Percentiles rank a stretch among this genome's conserved stretches.
Evolutionary conservation across 225 moss, liverwort and hornwort species (phyloP).

Genomic region (Pseudisothecium myosuroides): DNA sequence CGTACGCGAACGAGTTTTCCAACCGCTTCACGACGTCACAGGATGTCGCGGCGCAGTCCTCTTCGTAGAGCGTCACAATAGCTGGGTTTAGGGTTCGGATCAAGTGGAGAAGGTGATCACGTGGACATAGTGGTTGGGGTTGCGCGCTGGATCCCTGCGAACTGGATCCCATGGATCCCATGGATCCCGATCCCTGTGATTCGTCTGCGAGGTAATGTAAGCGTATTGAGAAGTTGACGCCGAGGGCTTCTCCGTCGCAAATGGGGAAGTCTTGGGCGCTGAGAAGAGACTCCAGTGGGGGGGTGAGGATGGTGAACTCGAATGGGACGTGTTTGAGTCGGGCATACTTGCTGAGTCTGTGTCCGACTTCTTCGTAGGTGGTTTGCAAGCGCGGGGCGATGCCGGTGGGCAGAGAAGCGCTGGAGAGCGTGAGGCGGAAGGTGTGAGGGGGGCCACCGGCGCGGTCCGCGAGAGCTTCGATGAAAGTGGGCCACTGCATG

Average conservation of each 20-base stretch:
- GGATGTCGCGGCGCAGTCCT: slow-evolving; percentile 44
- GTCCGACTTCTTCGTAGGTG: slow-evolving; percentile 38
- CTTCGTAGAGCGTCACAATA: slow-evolving; percentile 53
- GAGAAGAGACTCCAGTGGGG: slow-evolving; percentile 8
- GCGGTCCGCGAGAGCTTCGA: slow-evolving; percentile 64
- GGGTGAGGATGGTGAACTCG: slow-evolving; percentile 29
- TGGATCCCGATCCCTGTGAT: neutral
- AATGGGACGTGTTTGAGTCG: slow-evolving; percentile 45
- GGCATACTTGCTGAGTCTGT: slow-evolving; percentile 36
- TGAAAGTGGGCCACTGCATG: slow-evolving; percentile 81
- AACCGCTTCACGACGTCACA: slow-evolving; percentile 31
- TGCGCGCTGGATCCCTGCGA: neutral
- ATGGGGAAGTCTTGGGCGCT: slow-evolving; percentile 13
- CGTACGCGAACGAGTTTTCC: slow-evolving; percentile 47
- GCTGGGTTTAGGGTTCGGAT: slow-evolving; percentile 36
- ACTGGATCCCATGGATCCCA: neutral
- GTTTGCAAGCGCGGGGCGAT: slow-evolving; percentile 39
- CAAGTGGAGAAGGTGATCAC: slow-evolving; percentile 35
- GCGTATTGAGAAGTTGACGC: slow-evolving; percentile 51
- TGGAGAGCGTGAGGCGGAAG: slow-evolving; percentile 63
- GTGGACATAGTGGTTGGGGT: neutral
- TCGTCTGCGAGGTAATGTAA: slow-evolving; percentile 62
- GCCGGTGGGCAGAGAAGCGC: slow-evolving; percentile 16
- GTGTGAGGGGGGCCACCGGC: slow-evolving; percentile 44
- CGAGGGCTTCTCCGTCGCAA: slow-evolving; percentile 37